Percentiles rank a stretch among this genome's conserved stretches.
Conservation (phyloP, 768 basidiomycete species). For the Saitozyma sp. region DNA sequence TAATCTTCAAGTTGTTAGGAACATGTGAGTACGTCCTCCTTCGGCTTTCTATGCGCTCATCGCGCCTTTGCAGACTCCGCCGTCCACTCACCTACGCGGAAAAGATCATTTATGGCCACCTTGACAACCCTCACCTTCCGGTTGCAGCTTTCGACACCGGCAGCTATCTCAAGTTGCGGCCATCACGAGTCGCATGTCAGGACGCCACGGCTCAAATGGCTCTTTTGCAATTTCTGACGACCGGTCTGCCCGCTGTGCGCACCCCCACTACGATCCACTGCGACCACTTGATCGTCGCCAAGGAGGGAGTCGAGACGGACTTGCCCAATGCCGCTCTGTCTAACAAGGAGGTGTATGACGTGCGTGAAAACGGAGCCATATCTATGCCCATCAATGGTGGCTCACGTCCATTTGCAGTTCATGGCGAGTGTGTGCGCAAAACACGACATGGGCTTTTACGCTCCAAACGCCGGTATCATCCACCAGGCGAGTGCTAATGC, state of each 20-base stretch:
- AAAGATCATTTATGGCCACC: slow-evolving; percentile 96
- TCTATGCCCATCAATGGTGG: too few species aligned
- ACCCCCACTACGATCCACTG: slow-evolving; percentile 99
- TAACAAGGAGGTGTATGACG: slow-evolving; percentile 98
- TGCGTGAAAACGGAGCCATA: too few species aligned
- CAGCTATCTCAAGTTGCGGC: slow-evolving; percentile 95
- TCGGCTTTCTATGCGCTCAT: too few species aligned
- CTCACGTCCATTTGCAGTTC: slow-evolving; percentile 56
- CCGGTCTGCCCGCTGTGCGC: slow-evolving; percentile 94
- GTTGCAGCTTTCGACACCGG: slow-evolving; percentile 69
- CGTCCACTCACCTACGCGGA: slow-evolving; percentile 91
- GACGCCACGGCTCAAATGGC: slow-evolving; percentile 79
- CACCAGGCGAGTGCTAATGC: background rate
- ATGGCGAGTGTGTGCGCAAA: slow-evolving; percentile 94
- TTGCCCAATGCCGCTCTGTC: slow-evolving; percentile 83
- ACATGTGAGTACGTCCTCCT: slow-evolving; percentile 60
- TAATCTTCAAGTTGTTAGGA: slow-evolving; percentile 83
- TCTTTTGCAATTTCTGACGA: slow-evolving; percentile 99
- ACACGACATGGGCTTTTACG: slow-evolving; percentile 99
- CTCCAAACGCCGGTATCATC: slow-evolving; percentile 97
- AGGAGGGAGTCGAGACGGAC: slow-evolving; percentile 89
- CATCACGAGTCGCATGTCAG: slow-evolving; percentile 60
- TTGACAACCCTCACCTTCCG: slow-evolving; percentile 76
- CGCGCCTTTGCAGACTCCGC: slow-evolving; percentile 62
- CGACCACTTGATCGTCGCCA: slow-evolving; percentile 98